Evolutionary conservation across 768 basidiomycete species (phyloP).

Genomic region (Boletus eberwhitei): DNA sequence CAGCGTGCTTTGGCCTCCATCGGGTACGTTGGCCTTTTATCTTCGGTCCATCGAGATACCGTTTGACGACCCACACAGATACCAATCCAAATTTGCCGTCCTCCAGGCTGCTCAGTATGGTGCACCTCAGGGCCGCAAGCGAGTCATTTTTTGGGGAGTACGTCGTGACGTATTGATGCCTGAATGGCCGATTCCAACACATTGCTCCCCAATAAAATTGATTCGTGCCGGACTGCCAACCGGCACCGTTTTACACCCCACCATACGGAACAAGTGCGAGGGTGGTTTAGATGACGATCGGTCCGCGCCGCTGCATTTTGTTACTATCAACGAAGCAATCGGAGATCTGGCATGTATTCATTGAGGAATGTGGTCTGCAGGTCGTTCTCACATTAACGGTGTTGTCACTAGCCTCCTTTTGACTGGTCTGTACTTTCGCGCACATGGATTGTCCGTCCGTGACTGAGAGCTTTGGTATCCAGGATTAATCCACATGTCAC

Average conservation of each 20-base stretch:
- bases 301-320: conserved; percentile 55
- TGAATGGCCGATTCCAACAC: conserved; percentile 61
- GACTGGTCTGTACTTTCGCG: conserved; percentile 50
- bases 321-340: conserved; percentile 65
- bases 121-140: conserved; percentile 60
- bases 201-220: conserved; percentile 41
- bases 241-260: conserved; percentile 38
- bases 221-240: conserved; percentile 42
- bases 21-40: conserved; percentile 45
- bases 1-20: conserved; percentile 55
- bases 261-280: conserved; percentile 41
- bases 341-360: conserved; percentile 56
- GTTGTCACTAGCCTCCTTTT: conserved; percentile 50
- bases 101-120: conserved; percentile 74
- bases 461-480: not conserved
- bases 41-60: not conserved
- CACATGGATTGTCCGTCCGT: not conserved
- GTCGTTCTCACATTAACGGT: conserved; percentile 1
- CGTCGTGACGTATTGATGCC: conserved; percentile 56
- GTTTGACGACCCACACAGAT: conserved; percentile 26
- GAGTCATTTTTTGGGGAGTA: conserved; percentile 70
- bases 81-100: conserved; percentile 64
- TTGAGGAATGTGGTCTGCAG: conserved; percentile 5
- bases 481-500: conserved; percentile 59
- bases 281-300: conserved; percentile 33